Base-by-base conservation (phyloP, 2,329 filamentous ascomycete genomes). In the Epichloe uncinata region DNA sequence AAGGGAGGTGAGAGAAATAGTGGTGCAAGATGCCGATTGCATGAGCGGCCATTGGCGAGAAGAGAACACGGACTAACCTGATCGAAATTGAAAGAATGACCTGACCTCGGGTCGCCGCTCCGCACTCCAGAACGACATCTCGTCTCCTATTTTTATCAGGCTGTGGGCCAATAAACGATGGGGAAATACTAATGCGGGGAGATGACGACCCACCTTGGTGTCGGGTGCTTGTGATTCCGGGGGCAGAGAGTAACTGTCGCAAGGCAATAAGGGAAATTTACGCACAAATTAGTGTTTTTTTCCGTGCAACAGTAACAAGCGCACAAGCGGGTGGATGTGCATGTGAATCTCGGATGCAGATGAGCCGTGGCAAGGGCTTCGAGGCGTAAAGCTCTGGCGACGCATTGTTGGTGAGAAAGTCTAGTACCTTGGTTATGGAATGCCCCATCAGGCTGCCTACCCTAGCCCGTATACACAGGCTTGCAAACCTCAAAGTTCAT, bases 171-270 rank as follows among this genome's bases (percentile, higher is more conserved):
- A 63, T 63, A 54, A 58, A 42, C 45, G 49, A 50, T n/a, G 52
- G 48, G 40, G 48, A 47, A 58, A 63, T 63, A 51, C 56, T 50
- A 63, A 63, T 63, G 54, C 47, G 43, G 48, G 18, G 40, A 42
- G 37, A 45, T 11, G 12, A 22, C 3, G 33, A 30, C 13, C 40
- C 41, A 33, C 15, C 13, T 22, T 43, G 41, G 33, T 35, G 18
- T 13, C 37, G 36, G 46, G 15, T 41, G 45, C 22, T 47, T 15
- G 45, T 34, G 36, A 41, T 47, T 38, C 45, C 35, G 35, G 20
- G 35, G 35, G 44, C 18, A 11, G 8, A 37, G 36, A 37, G 13
- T 37, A n/a, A 26, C 22, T 26, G 22, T 26, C 6, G 6, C 20
- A 22, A 22, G 4, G 20, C 20, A 22, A 22, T 22, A 20, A 20